A percentile compares a stretch with the other conserved stretches of the same genome.
phyloP scores from a whole-genome alignment of 345 rosid genomes.

The Acer yangbiense region DNA sequence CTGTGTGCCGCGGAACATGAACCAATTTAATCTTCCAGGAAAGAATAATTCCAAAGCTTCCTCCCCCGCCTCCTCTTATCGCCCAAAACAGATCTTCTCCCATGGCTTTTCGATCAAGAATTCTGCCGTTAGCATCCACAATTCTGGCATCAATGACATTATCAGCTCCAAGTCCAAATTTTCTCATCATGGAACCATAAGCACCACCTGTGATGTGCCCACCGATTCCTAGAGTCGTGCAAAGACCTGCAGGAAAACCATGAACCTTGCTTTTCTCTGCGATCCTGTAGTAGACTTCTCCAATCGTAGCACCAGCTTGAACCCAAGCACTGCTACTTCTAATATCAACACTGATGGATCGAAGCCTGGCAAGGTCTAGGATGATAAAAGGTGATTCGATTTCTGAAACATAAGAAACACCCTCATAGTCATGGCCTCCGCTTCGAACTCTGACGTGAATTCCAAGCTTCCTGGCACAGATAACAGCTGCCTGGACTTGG shows the following conservation, averaged over 20 bases:
- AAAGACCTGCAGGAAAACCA: constrained; percentile 40
- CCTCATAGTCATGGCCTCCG: constrained; percentile 49
- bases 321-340: constrained; percentile 35
- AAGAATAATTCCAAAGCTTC: constrained; percentile 26
- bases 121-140: constrained; percentile 20
- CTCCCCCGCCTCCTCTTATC: constrained; percentile 28
- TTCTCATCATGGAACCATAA: constrained; percentile 30
- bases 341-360: constrained; percentile 29
- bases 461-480: constrained; percentile 26
- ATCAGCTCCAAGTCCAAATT: constrained; percentile 28
- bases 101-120: constrained; percentile 25
- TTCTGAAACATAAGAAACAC: constrained; percentile 33
- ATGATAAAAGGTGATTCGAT: constrained; percentile 32
- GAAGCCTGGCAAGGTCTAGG: constrained; percentile 34
- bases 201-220: constrained; percentile 31
- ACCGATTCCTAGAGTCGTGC: constrained; percentile 34
- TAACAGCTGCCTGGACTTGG: constrained; percentile 35
- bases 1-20: constrained; percentile 17
- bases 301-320: constrained; percentile 42
- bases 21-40: constrained; percentile 27
- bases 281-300: constrained; percentile 41
- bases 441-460: constrained; percentile 31
- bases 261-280: constrained; percentile 23
- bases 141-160: constrained; percentile 27
- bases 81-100: constrained; percentile 37